A percentile compares a stretch with the other conserved stretches of the same genome.
Conservation (phyloP, 805 yeast species). For the Sugiyamaella lignohabitans region DNA sequence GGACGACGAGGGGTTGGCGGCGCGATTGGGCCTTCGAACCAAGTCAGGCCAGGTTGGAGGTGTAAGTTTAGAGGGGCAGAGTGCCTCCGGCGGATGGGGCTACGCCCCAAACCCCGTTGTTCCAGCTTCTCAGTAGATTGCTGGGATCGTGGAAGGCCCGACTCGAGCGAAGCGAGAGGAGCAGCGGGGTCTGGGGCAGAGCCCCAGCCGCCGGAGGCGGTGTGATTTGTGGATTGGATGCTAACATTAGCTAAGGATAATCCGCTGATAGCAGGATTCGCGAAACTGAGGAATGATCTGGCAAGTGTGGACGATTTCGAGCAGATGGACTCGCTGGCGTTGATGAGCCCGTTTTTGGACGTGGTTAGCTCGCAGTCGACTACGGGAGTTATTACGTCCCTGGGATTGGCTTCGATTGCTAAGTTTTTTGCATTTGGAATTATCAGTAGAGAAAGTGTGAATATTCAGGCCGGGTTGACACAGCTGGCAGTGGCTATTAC, state of each 20-base stretch:
- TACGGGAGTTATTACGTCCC: slow-evolving; percentile 76
- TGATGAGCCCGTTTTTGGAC: slow-evolving; percentile 80
- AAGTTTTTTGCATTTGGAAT: slow-evolving; percentile 68
- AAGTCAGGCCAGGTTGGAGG: slow-evolving; percentile 6
- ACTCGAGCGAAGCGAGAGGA: background rate
- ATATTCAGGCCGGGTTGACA: slow-evolving; percentile 50
- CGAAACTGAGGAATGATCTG: slow-evolving; percentile 69
- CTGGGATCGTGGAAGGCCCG: too few species aligned
- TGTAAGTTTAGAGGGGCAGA: background rate
- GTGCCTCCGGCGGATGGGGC: too few species aligned
- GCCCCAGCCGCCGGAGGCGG: background rate
- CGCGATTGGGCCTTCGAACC: slow-evolving; percentile 29
- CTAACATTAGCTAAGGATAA: slow-evolving; percentile 30
- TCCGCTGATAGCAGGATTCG: slow-evolving; percentile 71
- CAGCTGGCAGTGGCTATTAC: slow-evolving; percentile 73
- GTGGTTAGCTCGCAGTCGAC: slow-evolving; percentile 79
- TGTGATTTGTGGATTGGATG: slow-evolving; percentile 9
- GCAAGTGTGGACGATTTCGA: slow-evolving; percentile 46
- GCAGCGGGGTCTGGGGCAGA: background rate
- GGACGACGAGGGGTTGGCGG: slow-evolving; percentile 37
- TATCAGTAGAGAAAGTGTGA: slow-evolving; percentile 48
- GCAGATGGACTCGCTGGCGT: slow-evolving; percentile 61
- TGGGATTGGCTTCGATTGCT: slow-evolving; percentile 69
- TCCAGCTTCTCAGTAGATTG: too few species aligned
- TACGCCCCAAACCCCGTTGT: too few species aligned